These are phyloP conservation scores for Hawksworthiomyces lignivorus DNA, from an alignment of 2,329 filamentous ascomycete species.

Conservation along the genomic window DNA sequence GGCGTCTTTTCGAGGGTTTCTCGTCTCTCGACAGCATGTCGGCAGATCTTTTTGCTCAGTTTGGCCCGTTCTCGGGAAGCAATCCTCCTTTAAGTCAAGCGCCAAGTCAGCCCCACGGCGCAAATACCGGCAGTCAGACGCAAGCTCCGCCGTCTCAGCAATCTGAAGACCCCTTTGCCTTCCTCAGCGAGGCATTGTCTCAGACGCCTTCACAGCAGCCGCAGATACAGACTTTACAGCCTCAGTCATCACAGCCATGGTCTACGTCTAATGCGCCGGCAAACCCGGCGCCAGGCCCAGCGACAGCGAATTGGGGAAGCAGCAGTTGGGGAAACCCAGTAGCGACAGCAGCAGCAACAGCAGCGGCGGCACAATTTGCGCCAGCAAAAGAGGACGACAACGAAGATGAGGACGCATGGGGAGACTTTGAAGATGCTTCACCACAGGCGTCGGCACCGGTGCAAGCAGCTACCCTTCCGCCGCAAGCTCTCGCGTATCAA, in stretches of 20 bases:
- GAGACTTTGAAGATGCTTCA: slow-evolving; percentile 57
- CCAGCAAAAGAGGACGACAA: neutral
- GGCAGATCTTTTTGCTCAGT: slow-evolving; percentile 58
- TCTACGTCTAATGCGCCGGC: neutral
- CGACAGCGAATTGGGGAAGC: slow-evolving; percentile 4
- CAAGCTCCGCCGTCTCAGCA: too few species aligned
- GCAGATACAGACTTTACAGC: too few species aligned
- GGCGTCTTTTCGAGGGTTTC: too few species aligned
- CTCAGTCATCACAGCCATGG: slow-evolving; percentile 1
- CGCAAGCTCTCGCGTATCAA: slow-evolving; percentile 3
- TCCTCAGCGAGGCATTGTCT: slow-evolving; percentile 18
- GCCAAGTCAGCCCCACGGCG: slow-evolving; percentile 3
- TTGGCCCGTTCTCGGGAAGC: slow-evolving; percentile 41
- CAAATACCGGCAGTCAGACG: slow-evolving; percentile 3
- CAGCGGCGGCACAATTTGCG: slow-evolving; percentile 8
- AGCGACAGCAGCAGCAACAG: slow-evolving; percentile 16
- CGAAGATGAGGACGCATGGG: slow-evolving; percentile 58
- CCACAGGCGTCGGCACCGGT: slow-evolving; percentile 16
- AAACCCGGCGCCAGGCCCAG: neutral
- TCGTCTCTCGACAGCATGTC: slow-evolving; percentile 41
- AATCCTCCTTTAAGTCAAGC: slow-evolving; percentile 13
- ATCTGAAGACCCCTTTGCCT: slow-evolving; percentile 25
- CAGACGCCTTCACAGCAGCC: slow-evolving; percentile 5
- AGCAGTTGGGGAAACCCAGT: slow-evolving; percentile 10
- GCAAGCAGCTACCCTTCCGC: slow-evolving; percentile 8